These are phyloP conservation scores for Astrothelium macrocarpum DNA, from an alignment of 495 filamentous ascomycete species.

Conservation along the genomic window DNA sequence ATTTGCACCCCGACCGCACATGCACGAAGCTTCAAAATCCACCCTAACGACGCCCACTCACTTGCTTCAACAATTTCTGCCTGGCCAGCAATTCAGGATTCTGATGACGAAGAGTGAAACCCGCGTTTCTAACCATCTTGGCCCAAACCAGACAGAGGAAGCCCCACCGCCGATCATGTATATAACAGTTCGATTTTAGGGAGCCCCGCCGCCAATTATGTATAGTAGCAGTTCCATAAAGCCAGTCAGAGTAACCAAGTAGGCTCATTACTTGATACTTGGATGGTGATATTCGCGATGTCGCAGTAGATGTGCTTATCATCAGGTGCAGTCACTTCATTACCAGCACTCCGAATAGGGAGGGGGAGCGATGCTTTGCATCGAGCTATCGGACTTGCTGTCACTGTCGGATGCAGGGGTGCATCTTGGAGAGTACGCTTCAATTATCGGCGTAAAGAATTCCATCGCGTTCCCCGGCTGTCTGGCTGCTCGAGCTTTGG, in stretches of 20 bases:
- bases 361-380: neutral
- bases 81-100: neutral
- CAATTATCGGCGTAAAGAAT: neutral
- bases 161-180: neutral
- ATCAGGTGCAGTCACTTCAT: neutral
- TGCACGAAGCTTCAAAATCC: neutral
- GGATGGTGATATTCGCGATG: neutral
- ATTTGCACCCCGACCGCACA: neutral
- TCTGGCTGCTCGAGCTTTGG: conserved; percentile 6
- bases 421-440: conserved; percentile 4
- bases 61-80: neutral
- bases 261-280: neutral
- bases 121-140: neutral
- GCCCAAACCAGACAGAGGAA: neutral
- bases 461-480: neutral
- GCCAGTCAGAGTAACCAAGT: conserved; percentile 1
- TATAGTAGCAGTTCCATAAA: conserved; percentile 1
- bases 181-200: neutral
- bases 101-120: conserved; percentile 3
- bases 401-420: conserved; percentile 2
- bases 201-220: neutral
- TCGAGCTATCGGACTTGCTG: neutral
- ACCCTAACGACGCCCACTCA: neutral
- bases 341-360: conserved; percentile 4
- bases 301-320: neutral